phyloP scores from a whole-genome alignment of 83 land plant species.

The Picea abies region DNA sequence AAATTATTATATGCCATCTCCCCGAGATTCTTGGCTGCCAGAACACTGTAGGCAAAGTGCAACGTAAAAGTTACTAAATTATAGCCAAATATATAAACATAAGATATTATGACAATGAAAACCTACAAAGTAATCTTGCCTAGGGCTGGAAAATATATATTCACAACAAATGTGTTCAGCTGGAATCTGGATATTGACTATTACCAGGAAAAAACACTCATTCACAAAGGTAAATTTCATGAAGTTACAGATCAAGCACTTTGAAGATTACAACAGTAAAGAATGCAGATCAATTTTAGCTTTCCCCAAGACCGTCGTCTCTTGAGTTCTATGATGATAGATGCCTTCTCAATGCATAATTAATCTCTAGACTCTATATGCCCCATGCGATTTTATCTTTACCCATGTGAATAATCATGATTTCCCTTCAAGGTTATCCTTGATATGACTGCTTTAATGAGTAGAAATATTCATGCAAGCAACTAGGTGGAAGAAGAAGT shows the following conservation, averaged over 20 bases:
- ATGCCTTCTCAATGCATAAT: too few species aligned
- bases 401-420: background rate
- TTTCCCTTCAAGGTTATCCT: background rate
- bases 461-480: background rate
- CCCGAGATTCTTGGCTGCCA: constrained; percentile 89
- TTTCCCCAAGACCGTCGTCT: too few species aligned
- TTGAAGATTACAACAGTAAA: too few species aligned
- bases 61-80: background rate
- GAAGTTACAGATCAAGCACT: too few species aligned
- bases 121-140: background rate
- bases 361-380: too few species aligned
- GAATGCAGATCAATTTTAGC: too few species aligned
- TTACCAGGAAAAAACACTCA: too few species aligned
- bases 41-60: constrained; percentile 58
- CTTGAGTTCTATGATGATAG: too few species aligned
- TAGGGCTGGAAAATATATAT: background rate
- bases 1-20: constrained; percentile 68
- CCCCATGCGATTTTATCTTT: too few species aligned
- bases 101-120: background rate
- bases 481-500: background rate
- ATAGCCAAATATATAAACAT: background rate
- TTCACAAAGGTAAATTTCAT: too few species aligned
- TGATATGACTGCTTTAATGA: background rate
- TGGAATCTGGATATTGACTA: too few species aligned
- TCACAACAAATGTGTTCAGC: background rate